Evolutionary conservation across 768 basidiomycete genomes (phyloP), one percentile per base, ranked within the genome.

Genomic region (Leccinum disarticulatum): DNA sequence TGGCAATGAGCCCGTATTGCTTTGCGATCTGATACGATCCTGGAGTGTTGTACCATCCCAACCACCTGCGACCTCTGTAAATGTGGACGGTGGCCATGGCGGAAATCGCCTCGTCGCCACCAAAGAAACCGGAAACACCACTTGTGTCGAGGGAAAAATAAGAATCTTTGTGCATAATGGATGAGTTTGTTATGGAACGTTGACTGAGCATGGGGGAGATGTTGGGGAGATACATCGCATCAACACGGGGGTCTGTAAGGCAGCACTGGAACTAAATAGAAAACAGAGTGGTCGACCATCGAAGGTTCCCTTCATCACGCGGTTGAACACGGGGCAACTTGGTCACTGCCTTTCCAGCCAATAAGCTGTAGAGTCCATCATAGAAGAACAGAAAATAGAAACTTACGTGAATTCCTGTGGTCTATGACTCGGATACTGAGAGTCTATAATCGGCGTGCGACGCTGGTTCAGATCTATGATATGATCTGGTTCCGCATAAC

Each of bases 41-140:
- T 6, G 74, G 74, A 7, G 74, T 68, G 53, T 75, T 75, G 56
- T 75, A 75, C 70, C 68, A 75, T 2, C 74, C 74, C 13, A 71
- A 53, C 68, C 68, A 75, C 28, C 60, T 66, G 22, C 64, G 57
- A 2, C 64, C 65, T 43, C 61, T 56, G 52, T 64, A 71, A n/a
- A 74, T 22, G 19, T 69, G 71, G 4, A 68, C 70, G 14, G 68
- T 66, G 10, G 65, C 64, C 67, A 74, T 69, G 6, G 74, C 70
- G 9, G 74, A 68, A 22, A 74, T 61, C 0, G 74, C 74, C 22
- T 72, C 71, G 15, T 73, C 66, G 3, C 74, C 74, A 38, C 74
- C 73, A 35, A 75, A 69, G 27, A 75, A 67, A 36, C 68, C 70
- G 0, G 68, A 66, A 3, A 74, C 61, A 8, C 71, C 72, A 5